Conservation (phyloP, 2,329 filamentous ascomycete genomes). For the Scedosporium minutisporum region DNA sequence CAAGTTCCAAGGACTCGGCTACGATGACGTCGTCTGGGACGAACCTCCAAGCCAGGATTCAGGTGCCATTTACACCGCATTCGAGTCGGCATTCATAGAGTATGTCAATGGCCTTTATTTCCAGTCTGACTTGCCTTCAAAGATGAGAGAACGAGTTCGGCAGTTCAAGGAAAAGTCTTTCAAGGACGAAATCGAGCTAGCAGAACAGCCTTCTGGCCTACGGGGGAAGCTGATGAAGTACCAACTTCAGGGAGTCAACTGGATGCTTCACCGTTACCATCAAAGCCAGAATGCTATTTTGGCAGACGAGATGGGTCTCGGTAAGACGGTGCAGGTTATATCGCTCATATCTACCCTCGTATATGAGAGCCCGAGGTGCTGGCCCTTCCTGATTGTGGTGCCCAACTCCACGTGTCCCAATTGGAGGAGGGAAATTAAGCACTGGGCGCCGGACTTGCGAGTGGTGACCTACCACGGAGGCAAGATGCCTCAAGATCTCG, state of each 20-base stretch:
- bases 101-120: constrained; percentile 75
- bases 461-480: constrained; percentile 92
- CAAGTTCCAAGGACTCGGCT: constrained; percentile 87
- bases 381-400: constrained; percentile 86
- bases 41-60: constrained; percentile 59
- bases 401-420: constrained; percentile 96
- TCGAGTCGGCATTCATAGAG: constrained; percentile 74
- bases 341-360: constrained; percentile 67
- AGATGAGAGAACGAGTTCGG: constrained; percentile 58
- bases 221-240: constrained; percentile 84
- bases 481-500: constrained; percentile 61
- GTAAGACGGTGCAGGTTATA: constrained; percentile 93
- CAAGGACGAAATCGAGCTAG: constrained; percentile 40
- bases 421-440: constrained; percentile 92
- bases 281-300: constrained; percentile 76
- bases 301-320: constrained; percentile 96
- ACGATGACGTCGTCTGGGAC: constrained; percentile 90
- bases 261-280: constrained; percentile 88
- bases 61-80: constrained; percentile 64
- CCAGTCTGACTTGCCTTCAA: constrained; percentile 38
- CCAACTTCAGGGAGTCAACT: constrained; percentile 87
- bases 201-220: constrained; percentile 63
- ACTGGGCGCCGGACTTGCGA: constrained; percentile 76
- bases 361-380: constrained; percentile 58
- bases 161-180: constrained; percentile 60